These are phyloP conservation scores for Secale cereale DNA, from an alignment of 176 grass and related monocot species.

Conservation along the genomic window DNA sequence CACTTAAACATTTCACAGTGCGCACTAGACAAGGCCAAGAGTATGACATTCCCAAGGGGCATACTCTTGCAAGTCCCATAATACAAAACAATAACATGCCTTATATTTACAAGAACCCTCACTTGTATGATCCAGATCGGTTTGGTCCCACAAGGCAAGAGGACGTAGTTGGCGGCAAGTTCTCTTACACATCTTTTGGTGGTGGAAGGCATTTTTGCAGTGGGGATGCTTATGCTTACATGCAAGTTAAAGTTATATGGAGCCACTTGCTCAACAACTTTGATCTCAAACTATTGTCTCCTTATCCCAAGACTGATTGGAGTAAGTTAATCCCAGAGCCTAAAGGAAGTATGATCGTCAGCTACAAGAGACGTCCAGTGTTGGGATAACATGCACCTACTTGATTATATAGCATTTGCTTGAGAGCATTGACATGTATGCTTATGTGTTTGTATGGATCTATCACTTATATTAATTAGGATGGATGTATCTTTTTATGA, in stretches of 20 bases:
- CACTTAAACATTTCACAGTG: neutral
- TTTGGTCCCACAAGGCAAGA: neutral
- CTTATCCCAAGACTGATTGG: neutral
- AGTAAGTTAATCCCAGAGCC: neutral
- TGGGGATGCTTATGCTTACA: neutral
- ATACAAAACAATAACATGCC: neutral
- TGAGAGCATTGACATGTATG: neutral
- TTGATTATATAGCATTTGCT: neutral
- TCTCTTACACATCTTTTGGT: neutral
- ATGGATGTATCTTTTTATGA: neutral
- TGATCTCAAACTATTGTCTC: neutral
- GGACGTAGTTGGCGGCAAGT: neutral
- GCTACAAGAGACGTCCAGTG: neutral
- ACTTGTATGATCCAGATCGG: neutral
- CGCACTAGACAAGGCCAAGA: slow-evolving; percentile 1
- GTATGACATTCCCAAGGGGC: neutral
- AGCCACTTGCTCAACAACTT: slow-evolving; percentile 11
- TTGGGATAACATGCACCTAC: neutral
- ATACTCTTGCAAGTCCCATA: neutral
- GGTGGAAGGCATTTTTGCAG: neutral
- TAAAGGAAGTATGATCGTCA: neutral
- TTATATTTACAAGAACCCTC: neutral
- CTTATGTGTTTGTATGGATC: neutral
- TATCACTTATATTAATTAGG: neutral
- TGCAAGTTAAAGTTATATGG: slow-evolving; percentile 20